Percentiles rank a stretch among this genome's conserved stretches.
Evolutionary conservation across 768 basidiomycete genomes (phyloP).

Genomic region (Pulveroboletus sp.): DNA sequence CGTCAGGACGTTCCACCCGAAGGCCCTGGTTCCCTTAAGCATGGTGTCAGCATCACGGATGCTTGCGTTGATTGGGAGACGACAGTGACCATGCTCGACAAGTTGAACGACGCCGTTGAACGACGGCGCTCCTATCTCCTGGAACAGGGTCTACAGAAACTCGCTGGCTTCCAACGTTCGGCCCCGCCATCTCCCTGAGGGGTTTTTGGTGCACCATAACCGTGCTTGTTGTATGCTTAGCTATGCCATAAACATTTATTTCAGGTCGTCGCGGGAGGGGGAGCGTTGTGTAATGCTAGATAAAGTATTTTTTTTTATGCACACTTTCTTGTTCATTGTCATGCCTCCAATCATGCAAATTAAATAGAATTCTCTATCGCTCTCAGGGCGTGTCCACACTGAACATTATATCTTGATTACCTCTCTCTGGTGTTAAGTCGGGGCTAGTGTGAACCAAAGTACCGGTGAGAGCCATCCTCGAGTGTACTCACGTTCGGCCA

Average conservation of each 20-base stretch:
- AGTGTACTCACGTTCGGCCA: no score
- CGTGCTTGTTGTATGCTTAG: constrained; percentile 7
- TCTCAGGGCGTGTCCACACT: no score
- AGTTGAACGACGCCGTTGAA: constrained; percentile 48
- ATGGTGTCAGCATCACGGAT: constrained; percentile 87
- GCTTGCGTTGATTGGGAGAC: constrained; percentile 86
- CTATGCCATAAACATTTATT: constrained; percentile 3
- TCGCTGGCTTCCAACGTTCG: constrained; percentile 26
- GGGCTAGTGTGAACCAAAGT: no score
- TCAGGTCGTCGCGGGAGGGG: background rate
- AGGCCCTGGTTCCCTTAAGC: constrained; percentile 64
- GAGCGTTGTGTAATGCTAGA: background rate
- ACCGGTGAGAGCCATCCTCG: no score
- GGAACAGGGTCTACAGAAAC: constrained; percentile 22
- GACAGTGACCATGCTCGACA: constrained; percentile 71
- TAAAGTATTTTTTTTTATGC: background rate
- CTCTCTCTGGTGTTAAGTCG: no score
- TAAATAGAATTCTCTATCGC: no score
- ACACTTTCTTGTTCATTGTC: background rate
- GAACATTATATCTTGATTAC: no score
- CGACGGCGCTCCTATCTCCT: constrained; percentile 25
- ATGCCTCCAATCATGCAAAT: background rate
- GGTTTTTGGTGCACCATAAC: background rate
- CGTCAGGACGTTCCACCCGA: constrained; percentile 80
- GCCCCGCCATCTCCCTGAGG: constrained; percentile 12